Percentiles rank a stretch among this genome's conserved stretches.
Conservation (phyloP, 495 filamentous ascomycete species). For the Niebla homalea region DNA sequence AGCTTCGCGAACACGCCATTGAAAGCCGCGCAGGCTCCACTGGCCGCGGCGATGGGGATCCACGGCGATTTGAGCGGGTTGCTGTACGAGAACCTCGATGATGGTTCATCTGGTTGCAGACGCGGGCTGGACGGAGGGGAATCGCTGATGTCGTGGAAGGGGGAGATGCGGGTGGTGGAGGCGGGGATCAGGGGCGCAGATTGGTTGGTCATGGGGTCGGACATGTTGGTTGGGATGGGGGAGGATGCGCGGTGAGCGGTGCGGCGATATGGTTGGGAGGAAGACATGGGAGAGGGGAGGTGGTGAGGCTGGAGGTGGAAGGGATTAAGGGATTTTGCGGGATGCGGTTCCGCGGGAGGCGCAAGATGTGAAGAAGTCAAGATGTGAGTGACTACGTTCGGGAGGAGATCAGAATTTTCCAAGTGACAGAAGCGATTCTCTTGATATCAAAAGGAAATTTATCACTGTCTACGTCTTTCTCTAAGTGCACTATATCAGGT, state of each 20-base stretch:
- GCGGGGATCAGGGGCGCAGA: slow-evolving; percentile 10
- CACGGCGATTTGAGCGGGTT: slow-evolving; percentile 32
- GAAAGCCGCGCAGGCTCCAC: slow-evolving; percentile 79
- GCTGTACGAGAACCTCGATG: not conserved
- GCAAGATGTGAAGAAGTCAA: too few species aligned
- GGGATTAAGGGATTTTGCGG: too few species aligned
- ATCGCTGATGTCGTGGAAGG: slow-evolving; percentile 1
- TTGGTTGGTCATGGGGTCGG: not conserved
- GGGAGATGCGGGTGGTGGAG: not conserved
- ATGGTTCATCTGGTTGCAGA: not conserved
- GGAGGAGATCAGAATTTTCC: too few species aligned
- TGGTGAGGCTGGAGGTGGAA: too few species aligned
- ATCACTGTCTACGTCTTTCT: too few species aligned
- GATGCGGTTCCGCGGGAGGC: too few species aligned
- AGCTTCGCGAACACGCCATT: slow-evolving; percentile 96
- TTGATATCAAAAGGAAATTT: too few species aligned
- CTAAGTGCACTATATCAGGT: too few species aligned
- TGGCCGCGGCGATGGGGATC: slow-evolving; percentile 71
- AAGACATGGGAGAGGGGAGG: not conserved
- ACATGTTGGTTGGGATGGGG: not conserved
- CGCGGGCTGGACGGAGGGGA: not conserved
- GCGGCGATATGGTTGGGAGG: not conserved
- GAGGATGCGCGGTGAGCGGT: not conserved
- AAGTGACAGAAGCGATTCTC: too few species aligned
- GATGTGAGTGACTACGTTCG: too few species aligned